phyloP scores from a whole-genome alignment of 371 early-diverging fungal genomes.

The Rhizopus stolonifer region DNA sequence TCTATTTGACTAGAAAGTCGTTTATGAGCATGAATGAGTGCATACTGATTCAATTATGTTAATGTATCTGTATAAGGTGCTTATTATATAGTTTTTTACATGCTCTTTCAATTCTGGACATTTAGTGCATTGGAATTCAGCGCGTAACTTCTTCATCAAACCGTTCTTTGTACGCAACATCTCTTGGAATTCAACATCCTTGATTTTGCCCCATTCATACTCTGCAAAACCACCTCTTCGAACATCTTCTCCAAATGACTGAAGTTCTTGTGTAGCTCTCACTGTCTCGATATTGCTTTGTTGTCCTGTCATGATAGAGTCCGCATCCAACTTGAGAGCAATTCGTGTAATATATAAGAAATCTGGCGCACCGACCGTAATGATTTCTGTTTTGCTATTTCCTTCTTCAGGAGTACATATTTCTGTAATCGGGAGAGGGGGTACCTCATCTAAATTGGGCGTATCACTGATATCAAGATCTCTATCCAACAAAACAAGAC shows the following conservation, averaged over 20 bases:
- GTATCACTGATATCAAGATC: slow-evolving; percentile 20
- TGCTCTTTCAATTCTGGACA: slow-evolving; percentile 84
- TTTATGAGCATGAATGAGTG: slow-evolving; percentile 66
- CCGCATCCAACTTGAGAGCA: slow-evolving; percentile 39
- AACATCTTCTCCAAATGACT: slow-evolving; percentile 51
- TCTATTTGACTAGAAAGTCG: slow-evolving; percentile 68
- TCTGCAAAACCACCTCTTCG: slow-evolving; percentile 49
- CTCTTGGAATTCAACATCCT: slow-evolving; percentile 84
- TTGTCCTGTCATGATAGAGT: slow-evolving; percentile 46
- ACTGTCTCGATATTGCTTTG: slow-evolving; percentile 49
- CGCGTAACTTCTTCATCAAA: slow-evolving; percentile 38
- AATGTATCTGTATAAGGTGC: neutral
- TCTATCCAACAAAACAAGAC: slow-evolving; percentile 41
- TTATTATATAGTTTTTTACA: slow-evolving; percentile 47
- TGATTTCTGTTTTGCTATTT: slow-evolving; percentile 46
- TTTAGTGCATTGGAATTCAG: slow-evolving; percentile 70
- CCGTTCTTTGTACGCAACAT: slow-evolving; percentile 52
- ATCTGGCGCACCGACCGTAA: slow-evolving; percentile 62
- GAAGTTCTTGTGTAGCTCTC: slow-evolving; percentile 51
- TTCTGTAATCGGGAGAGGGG: slow-evolving; percentile 66
- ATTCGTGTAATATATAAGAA: slow-evolving; percentile 64
- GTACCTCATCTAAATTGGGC: slow-evolving; percentile 26
- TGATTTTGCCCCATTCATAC: slow-evolving; percentile 74
- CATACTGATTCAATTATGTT: slow-evolving; percentile 50
- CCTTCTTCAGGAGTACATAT: slow-evolving; percentile 51